Evolutionary conservation across 2,329 filamentous ascomycete species (phyloP).

Genomic region (Paradendryphiella salina): DNA sequence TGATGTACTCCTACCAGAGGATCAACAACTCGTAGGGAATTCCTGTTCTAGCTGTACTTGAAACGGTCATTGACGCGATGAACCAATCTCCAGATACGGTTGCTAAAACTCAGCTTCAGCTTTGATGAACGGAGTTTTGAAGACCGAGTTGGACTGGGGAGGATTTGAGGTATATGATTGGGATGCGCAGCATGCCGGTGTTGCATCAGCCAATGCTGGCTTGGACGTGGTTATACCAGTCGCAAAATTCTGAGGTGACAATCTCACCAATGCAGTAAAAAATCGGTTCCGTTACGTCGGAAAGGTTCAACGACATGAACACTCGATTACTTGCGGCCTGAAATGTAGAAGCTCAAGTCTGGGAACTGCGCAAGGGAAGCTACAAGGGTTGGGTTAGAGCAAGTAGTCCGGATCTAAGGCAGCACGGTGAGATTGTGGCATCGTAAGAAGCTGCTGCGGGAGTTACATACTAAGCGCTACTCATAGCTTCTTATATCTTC

Average conservation of each 20-base stretch:
- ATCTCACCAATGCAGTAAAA: conserved; percentile 36
- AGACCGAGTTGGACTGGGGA: conserved; percentile 56
- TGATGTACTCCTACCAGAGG: conserved; percentile 61
- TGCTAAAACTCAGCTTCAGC: conserved; percentile 48
- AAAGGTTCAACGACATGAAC: conserved; percentile 40
- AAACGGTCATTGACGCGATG: neutral
- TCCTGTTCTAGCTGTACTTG: neutral
- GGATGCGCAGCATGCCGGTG: conserved; percentile 52
- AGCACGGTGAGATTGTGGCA: conserved; percentile 20
- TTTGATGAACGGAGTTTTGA: conserved; percentile 56
- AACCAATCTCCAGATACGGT: conserved; percentile 16
- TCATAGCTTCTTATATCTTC: no score
- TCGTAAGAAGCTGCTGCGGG: neutral
- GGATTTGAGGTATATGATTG: conserved; percentile 51
- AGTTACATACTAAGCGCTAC: no score
- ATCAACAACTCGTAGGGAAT: conserved; percentile 28
- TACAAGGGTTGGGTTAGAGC: conserved; percentile 42
- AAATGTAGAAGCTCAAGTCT: conserved; percentile 75
- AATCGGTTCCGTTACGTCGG: conserved; percentile 32
- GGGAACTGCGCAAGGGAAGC: conserved; percentile 57
- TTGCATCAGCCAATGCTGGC: conserved; percentile 51
- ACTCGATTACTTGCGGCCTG: conserved; percentile 54
- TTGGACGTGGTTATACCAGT: conserved; percentile 54
- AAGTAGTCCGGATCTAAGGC: conserved; percentile 43
- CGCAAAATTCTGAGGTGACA: conserved; percentile 37